These are phyloP conservation scores for Singerocomus inundabilis DNA, from an alignment of 1,284 basidiomycete genomes.

Conservation along the genomic window DNA sequence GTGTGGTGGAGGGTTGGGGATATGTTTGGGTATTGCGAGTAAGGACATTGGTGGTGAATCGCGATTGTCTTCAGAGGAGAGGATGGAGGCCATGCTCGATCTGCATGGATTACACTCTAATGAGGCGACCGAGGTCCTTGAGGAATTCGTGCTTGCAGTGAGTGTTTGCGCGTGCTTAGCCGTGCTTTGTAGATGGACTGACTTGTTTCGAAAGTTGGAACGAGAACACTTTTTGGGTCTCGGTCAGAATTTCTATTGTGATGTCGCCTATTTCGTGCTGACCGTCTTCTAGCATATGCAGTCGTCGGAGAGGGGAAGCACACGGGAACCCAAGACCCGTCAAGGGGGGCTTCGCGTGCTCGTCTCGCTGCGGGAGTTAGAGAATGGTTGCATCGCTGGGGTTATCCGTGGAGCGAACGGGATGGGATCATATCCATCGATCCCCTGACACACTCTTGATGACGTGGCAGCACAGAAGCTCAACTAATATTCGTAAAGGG, in stretches of 20 bases:
- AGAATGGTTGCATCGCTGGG: slow-evolving; percentile 90
- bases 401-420: slow-evolving; percentile 93
- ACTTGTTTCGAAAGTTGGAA: slow-evolving; percentile 59
- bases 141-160: slow-evolving; percentile 86
- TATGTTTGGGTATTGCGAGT: slow-evolving; percentile 80
- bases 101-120: slow-evolving; percentile 86
- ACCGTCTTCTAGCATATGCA: slow-evolving; percentile 62
- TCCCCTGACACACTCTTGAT: slow-evolving; percentile 64
- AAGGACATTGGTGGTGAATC: slow-evolving; percentile 51
- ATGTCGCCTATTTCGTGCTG: slow-evolving; percentile 3
- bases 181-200: slow-evolving; percentile 4
- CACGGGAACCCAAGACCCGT: slow-evolving; percentile 82
- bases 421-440: slow-evolving; percentile 91
- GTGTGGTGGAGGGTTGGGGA: slow-evolving; percentile 81
- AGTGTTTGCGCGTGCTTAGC: slow-evolving; percentile 34
- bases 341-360: slow-evolving; percentile 76
- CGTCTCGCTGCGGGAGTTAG: slow-evolving; percentile 83
- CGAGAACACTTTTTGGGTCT: slow-evolving; percentile 82
- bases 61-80: slow-evolving; percentile 71
- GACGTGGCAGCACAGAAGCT: background rate
- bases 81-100: slow-evolving; percentile 80
- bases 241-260: slow-evolving; percentile 46
- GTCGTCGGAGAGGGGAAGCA: slow-evolving; percentile 97
- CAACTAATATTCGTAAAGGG: slow-evolving; percentile 3
- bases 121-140: slow-evolving; percentile 89